These are phyloP conservation scores for Spathaspora passalidarum DNA, from an alignment of 805 yeast species.

Conservation along the genomic window DNA sequence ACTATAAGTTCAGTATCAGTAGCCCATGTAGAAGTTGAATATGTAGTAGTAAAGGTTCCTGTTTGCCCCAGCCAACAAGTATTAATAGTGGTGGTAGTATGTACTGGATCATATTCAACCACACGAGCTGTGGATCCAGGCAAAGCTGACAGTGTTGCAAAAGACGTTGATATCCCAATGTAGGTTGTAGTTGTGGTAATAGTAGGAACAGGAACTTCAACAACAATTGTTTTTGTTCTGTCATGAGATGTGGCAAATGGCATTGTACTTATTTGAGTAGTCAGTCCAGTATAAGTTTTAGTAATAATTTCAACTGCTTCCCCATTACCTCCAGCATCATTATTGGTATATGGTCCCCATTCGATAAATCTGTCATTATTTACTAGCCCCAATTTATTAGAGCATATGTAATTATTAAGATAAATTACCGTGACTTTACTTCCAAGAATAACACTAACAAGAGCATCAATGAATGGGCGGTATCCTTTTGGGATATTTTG, in stretches of 20 bases:
- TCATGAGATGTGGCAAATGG: constrained; percentile 13
- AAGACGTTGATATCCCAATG: constrained; percentile 9
- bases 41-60: too few species aligned
- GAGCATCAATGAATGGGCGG: constrained; percentile 20
- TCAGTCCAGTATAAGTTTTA: constrained; percentile 18
- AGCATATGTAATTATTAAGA: constrained; percentile 14
- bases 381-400: constrained; percentile 1
- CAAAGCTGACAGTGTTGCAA: constrained; percentile 13
- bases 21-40: too few species aligned
- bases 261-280: constrained; percentile 18
- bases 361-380: not conserved
- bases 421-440: not conserved
- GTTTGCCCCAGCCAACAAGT: too few species aligned
- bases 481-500: constrained; percentile 26
- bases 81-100: not conserved
- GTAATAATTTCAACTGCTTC: constrained; percentile 13
- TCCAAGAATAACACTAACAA: constrained; percentile 2
- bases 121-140: constrained; percentile 19
- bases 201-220: constrained; percentile 17
- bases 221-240: constrained; percentile 21
- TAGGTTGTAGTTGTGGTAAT: constrained; percentile 16
- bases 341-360: constrained; percentile 5
- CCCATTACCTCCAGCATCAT: constrained; percentile 13
- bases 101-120: constrained; percentile 7
- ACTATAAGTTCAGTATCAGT: too few species aligned